Evolutionary conservation across 495 filamentous ascomycete species (phyloP).

Genomic region (Xylaria nigripes): DNA sequence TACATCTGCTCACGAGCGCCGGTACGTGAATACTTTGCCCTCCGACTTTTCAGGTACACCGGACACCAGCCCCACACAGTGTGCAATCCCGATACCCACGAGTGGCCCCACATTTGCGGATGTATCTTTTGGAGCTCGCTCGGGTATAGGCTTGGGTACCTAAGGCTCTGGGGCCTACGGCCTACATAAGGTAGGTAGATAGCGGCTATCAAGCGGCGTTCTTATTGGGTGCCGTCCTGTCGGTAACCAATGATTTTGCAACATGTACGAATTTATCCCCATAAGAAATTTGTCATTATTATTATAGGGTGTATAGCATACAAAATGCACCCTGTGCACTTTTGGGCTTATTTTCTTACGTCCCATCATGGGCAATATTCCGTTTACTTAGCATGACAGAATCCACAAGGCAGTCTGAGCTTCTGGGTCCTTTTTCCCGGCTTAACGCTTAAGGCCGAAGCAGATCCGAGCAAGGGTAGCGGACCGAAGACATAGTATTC

Average conservation of each 20-base stretch:
- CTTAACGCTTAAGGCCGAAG: neutral
- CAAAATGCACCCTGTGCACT: neutral
- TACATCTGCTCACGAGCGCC: no score
- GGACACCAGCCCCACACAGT: slow-evolving; percentile 2
- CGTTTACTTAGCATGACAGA: neutral
- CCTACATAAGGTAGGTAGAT: no score
- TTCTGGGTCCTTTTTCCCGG: neutral
- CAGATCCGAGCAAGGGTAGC: no score
- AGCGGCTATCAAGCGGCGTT: neutral
- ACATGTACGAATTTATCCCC: neutral
- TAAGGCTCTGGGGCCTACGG: neutral
- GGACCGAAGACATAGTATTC: no score
- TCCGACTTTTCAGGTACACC: neutral
- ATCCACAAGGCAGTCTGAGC: neutral
- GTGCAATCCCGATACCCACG: neutral
- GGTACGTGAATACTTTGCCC: neutral
- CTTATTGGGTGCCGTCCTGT: slow-evolving; percentile 7
- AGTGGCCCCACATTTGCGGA: neutral
- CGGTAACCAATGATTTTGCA: slow-evolving; percentile 11
- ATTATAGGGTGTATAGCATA: neutral
- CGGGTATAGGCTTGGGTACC: neutral
- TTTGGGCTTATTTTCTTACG: neutral
- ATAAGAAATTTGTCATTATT: slow-evolving; percentile 7
- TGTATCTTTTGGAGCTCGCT: neutral
- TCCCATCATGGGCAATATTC: neutral